These are phyloP conservation scores for Cordyceps farinosa DNA, from an alignment of 2,329 filamentous ascomycete species.

Conservation along the genomic window DNA sequence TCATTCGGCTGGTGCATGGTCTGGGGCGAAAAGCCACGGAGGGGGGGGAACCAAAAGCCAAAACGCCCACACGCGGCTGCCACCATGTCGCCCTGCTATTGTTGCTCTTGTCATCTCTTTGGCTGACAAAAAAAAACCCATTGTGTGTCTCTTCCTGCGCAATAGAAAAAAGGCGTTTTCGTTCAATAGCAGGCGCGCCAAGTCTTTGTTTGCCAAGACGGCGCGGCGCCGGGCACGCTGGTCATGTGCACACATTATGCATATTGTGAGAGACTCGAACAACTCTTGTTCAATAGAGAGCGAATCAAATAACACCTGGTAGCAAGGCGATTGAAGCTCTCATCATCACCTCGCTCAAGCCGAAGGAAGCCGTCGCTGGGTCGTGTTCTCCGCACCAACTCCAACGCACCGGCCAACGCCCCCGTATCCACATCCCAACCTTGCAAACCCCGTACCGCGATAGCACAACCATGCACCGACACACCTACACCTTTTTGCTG, in stretches of 20 bases:
- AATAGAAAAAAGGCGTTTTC: neutral
- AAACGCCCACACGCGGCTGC: neutral
- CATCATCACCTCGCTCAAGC: neutral
- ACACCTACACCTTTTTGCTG: neutral
- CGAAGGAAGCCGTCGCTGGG: constrained; percentile 6
- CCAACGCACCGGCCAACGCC: constrained; percentile 8
- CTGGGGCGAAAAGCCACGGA: neutral
- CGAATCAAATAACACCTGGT: neutral
- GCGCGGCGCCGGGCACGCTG: too few relatives aligned
- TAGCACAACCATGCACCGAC: neutral
- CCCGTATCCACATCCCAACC: constrained; percentile 11
- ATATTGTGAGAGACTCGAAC: too few relatives aligned
- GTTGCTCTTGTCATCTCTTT: too few relatives aligned
- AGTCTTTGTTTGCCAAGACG: too few relatives aligned
- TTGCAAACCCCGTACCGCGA: constrained; percentile 22
- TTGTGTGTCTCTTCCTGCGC: neutral
- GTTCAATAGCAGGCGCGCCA: neutral
- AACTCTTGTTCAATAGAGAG: neutral
- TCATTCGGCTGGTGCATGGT: constrained; percentile 3
- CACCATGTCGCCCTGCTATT: neutral
- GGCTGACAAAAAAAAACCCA: too few relatives aligned
- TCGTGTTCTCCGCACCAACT: neutral
- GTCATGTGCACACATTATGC: too few relatives aligned
- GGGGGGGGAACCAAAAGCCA: neutral
- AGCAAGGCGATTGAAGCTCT: neutral